Conservation (phyloP, 164 flowering plant species). For the Sedum album region DNA sequence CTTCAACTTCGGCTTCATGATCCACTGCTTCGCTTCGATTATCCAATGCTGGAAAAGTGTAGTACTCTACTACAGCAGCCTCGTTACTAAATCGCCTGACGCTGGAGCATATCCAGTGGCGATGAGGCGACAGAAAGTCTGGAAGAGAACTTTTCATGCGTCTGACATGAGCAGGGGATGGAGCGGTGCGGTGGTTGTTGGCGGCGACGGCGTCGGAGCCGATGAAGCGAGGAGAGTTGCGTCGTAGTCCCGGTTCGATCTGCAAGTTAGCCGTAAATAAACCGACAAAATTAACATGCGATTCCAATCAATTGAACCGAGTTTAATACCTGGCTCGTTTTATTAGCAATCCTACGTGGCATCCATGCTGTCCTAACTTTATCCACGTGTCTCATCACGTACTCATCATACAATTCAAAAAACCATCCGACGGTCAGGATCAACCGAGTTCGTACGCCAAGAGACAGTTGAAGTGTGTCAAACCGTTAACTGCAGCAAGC, state of each 20-base stretch:
- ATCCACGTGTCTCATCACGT: background rate
- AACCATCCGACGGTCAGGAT: constrained; percentile 1
- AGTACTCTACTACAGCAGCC: constrained; percentile 6
- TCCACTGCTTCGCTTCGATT: constrained; percentile 39
- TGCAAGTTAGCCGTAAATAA: too few species aligned
- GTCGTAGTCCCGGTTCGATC: background rate
- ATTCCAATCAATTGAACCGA: too few species aligned
- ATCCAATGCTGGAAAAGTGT: constrained; percentile 21
- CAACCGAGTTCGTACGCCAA: background rate
- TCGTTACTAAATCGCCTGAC: constrained; percentile 33
- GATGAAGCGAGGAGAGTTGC: background rate
- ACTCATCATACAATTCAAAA: background rate
- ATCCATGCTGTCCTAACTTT: background rate
- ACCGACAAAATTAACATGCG: too few species aligned
- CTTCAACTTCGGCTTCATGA: constrained; percentile 56
- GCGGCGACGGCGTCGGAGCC: background rate
- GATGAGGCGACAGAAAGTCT: constrained; percentile 33
- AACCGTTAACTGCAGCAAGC: constrained; percentile 5
- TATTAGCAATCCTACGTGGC: background rate
- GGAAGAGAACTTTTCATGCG: constrained; percentile 58
- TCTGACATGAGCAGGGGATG: constrained; percentile 32
- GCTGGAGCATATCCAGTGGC: constrained; percentile 7
- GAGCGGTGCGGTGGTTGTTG: background rate
- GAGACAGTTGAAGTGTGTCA: background rate
- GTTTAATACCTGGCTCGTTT: background rate